These are phyloP conservation scores for Fusarium citri DNA, from an alignment of 2,329 filamentous ascomycete species.

Conservation along the genomic window DNA sequence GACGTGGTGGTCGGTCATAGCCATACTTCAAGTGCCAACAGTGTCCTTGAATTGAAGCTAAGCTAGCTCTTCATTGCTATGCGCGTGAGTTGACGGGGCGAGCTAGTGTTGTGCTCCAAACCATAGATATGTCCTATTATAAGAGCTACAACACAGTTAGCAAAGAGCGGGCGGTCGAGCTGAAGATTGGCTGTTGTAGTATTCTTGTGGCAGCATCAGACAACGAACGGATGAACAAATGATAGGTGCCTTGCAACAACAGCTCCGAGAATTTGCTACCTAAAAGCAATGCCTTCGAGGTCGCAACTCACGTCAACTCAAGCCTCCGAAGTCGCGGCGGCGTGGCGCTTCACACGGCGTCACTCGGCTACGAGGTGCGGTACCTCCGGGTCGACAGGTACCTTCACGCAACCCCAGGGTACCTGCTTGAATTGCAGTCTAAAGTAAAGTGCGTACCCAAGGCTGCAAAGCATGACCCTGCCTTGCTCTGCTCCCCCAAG, in stretches of 20 bases:
- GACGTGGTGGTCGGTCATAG: background rate
- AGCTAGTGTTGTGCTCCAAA: background rate
- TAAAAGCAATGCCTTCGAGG: conserved; percentile 3
- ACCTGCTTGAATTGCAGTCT: conserved; percentile 12
- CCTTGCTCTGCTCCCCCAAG: conserved; percentile 22
- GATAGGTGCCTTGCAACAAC: background rate
- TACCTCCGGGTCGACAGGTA: conserved; percentile 30
- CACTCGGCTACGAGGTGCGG: conserved; percentile 34
- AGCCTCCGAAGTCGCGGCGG: conserved; percentile 32
- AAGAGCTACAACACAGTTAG: background rate
- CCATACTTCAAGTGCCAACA: background rate
- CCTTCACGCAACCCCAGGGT: conserved; percentile 12
- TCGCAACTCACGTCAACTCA: conserved; percentile 3
- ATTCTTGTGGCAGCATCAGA: background rate
- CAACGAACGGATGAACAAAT: background rate
- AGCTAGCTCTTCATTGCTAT: background rate
- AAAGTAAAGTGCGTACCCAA: conserved; percentile 4
- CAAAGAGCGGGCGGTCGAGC: background rate
- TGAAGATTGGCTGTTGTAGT: background rate
- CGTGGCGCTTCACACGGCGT: conserved; percentile 47
- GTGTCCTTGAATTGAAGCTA: background rate
- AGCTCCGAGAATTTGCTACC: background rate
- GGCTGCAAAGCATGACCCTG: conserved; percentile 3
- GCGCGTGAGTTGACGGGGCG: background rate
- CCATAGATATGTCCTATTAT: background rate